phyloP scores from a whole-genome alignment of 306 rosid species.

The Lablab purpureus region DNA sequence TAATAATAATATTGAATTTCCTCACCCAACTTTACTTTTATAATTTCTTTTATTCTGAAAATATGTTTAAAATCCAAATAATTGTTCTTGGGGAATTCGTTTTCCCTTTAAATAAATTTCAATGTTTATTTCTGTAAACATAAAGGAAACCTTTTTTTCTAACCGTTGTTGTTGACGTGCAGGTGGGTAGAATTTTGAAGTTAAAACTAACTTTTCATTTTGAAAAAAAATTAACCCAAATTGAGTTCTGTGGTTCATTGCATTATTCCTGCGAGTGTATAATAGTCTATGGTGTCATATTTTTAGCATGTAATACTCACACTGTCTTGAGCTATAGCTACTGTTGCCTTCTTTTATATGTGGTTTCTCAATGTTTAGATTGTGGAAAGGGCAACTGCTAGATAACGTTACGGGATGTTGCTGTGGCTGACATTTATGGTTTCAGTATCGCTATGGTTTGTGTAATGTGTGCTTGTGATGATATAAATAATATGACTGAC shows the following conservation, averaged over 20 bases:
- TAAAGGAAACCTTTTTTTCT: not conserved
- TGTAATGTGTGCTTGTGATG: not conserved
- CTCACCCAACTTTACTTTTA: not conserved
- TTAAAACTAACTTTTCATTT: not conserved
- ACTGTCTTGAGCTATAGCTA: not conserved
- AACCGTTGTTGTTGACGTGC: not conserved
- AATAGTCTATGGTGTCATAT: not conserved
- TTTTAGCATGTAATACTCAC: not conserved
- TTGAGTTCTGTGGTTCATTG: not conserved
- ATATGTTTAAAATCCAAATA: not conserved
- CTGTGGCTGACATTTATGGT: not conserved
- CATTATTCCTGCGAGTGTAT: not conserved
- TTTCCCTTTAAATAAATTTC: not conserved
- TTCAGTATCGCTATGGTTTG: not conserved
- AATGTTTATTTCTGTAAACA: not conserved
- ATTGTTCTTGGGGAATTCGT: not conserved
- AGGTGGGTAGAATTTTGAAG: not conserved
- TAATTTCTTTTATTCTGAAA: not conserved
- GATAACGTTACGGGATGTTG: not conserved
- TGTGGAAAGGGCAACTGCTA: not conserved
- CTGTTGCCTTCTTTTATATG: not conserved
- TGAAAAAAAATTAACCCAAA: not conserved
- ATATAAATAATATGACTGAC: not conserved
- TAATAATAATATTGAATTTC: not conserved
- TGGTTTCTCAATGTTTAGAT: conserved; percentile 8